Evolutionary conservation across 2,329 filamentous ascomycete genomes (phyloP), one percentile per base, ranked within the genome.

Genomic region (Alternaria gansuensis): DNA sequence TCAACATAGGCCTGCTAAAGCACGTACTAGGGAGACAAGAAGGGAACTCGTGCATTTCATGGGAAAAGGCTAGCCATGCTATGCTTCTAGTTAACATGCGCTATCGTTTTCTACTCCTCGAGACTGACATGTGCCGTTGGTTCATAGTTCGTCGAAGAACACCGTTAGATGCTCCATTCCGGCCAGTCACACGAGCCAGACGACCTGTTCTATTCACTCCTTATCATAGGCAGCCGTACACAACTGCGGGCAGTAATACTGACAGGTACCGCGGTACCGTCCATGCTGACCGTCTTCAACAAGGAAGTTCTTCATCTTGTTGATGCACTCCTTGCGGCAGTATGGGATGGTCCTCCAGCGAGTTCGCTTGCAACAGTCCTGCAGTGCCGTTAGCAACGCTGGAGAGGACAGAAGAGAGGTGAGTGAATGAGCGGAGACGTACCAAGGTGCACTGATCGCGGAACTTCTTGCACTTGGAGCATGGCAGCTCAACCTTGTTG

Each of bases 211-310:
- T 9, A 9, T 11, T 10, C 17, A 9, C 5, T 10, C 17, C 8
- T 23, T 17, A 23, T 21, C 3, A 8, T 13, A 0, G 17, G 7
- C 37, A 23, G 37, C 10, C 10, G 23, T 39, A 26, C 24, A 36
- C 23, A 50, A 7, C 6, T 50, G 24, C 2, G 34, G 48, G 48
- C 48, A 50, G 48, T 50, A 50, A 23, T 39, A 36, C 23, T 9
- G 4, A 14, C 48, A 50, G 11, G 33, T 50, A 37, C 48, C 48
- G 9, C 33, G 48, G 10, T 50, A 50, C n/a, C 33, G n/a, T 21
- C 48, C 48, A 29, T 39, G 33, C 1, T 36, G 24, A 8, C 48
- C 48, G 10, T 50, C 24, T n/a, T 50, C 48, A 21, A 50, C 48
- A 1, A 50, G 23, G n/a, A 21, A 50, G 8, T 17, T 26, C 33